phyloP scores from a whole-genome alignment of 306 rosid genomes.

The peach (Prunus persica) region Prunus_persica_NCBIv2 NC_034009.1:4382001-4382500 shows the following conservation, averaged over 20 bases:
- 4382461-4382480: too few relatives aligned
- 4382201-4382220: not conserved
- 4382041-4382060: not conserved
- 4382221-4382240: not conserved
- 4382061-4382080: not conserved
- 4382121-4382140: not conserved
- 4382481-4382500: not conserved
- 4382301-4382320: constrained; percentile 62
- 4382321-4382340: not conserved
- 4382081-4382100: not conserved
- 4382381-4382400: not conserved
- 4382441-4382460: too few relatives aligned
- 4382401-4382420: too few relatives aligned
- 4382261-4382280: constrained; percentile 77
- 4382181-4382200: not conserved
- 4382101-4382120: not conserved
- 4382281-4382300: constrained; percentile 65
- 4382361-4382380: not conserved
- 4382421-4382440: too few relatives aligned
- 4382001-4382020: too few relatives aligned
- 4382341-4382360: not conserved
- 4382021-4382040: too few relatives aligned
- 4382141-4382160: not conserved
- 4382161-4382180: not conserved
- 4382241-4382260: constrained; percentile 49